Conservation (phyloP, 148 eudicot genomes). For the Rhododendron vialii region DNA sequence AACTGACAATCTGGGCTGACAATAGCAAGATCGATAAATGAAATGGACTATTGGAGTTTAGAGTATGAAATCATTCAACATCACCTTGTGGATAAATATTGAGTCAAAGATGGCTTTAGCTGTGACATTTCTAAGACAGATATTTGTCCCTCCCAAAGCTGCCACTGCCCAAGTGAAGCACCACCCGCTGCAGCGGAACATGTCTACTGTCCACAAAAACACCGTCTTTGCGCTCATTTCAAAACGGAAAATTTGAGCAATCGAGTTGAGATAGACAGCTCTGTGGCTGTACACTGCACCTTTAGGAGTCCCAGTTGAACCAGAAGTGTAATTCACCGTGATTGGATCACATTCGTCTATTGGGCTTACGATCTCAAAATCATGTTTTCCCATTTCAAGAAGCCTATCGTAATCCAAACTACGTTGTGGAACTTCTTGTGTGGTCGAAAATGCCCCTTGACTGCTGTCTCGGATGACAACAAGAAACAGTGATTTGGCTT, state of each 20-base stretch:
- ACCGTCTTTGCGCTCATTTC: conserved; percentile 14
- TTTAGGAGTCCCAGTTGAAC: conserved; percentile 41
- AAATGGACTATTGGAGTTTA: background rate
- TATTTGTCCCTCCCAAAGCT: conserved; percentile 61
- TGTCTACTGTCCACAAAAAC: conserved; percentile 45
- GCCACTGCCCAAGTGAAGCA: conserved; percentile 66
- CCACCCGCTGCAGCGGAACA: conserved; percentile 55
- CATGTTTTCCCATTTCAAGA: conserved; percentile 20
- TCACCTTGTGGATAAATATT: conserved; percentile 36
- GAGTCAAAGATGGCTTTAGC: conserved; percentile 35
- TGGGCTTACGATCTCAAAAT: conserved; percentile 17
- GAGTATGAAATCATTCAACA: background rate
- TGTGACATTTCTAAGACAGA: conserved; percentile 48
- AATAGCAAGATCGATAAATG: background rate
- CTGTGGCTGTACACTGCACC: conserved; percentile 42
- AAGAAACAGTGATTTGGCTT: conserved; percentile 9
- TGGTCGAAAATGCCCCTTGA: background rate
- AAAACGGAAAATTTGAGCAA: conserved; percentile 20
- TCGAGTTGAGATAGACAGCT: conserved; percentile 27
- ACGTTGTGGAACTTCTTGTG: background rate
- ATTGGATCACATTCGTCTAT: conserved; percentile 27
- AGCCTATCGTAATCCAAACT: conserved; percentile 21
- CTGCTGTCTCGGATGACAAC: conserved; percentile 19
- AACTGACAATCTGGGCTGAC: too few relatives aligned
- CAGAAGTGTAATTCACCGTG: conserved; percentile 36